Base-by-base conservation (phyloP, 495 filamentous ascomycete genomes). In the Talaromyces trachyspermus region DNA sequence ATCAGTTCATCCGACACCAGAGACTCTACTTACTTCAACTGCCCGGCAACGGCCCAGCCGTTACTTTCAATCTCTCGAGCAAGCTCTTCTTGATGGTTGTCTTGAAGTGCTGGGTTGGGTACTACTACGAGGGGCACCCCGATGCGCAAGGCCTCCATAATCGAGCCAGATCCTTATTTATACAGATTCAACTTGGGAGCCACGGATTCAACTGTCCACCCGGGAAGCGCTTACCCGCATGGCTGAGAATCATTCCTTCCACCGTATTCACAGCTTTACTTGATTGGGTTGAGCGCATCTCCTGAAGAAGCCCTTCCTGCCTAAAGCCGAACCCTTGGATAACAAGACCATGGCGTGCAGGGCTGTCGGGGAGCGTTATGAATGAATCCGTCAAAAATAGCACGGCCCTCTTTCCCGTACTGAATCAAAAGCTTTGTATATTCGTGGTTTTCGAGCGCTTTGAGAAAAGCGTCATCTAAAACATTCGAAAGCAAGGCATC, bases 51-150 rank as follows among this genome's bases (percentile, higher is more conserved):
- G 2, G 84, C 78, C 62, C 86, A 89, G 19, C 82, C 81, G 49
- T 85, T 75, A 5, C 63, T 57, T 35, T 82, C 78, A 42, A 95
- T 66, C 55, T 83, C 82, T 37, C 78, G 69, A 1, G 90, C 89
- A 8, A 97, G 72, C 60, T 98, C 89, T 27, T 78, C 75, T 62
- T 98, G 92, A 57, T 98, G 92, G 54, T 96, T 95, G 54, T 89
- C 87, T 56, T 95, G 80, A 4, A 98, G 75, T 2, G 70, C 67
- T 6, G 78, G 66, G 62, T 98, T 98, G 6, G 89, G 88, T 18
- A 98, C 90, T 3, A 94, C 87, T 37, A 97, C 78, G 23, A 95
- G 61, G 4, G 83, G 79, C 0, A 85, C 70, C 14, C 74, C 71
- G 14, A 77, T 55, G 24, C 88, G 76, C 23, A 94, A 70, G 0